Conservation (phyloP, 2,329 filamentous ascomycete genomes). For the Thielaviopsis ethacetica region DNA sequence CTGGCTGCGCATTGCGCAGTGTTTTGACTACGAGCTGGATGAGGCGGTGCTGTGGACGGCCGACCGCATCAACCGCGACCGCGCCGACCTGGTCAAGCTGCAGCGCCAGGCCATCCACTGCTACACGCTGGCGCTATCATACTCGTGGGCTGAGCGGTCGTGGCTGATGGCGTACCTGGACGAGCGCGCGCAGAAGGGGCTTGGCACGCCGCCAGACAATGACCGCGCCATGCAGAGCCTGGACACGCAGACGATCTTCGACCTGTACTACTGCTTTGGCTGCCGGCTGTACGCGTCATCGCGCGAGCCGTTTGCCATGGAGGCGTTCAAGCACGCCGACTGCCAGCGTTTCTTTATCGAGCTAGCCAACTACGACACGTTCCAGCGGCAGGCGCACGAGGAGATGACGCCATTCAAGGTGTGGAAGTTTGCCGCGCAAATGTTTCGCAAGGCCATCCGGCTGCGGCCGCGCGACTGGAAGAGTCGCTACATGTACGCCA, state of each 20-base stretch:
- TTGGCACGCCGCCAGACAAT: neutral
- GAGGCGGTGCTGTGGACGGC: conserved; percentile 78
- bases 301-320: conserved; percentile 46
- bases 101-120: conserved; percentile 75
- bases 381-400: conserved; percentile 34
- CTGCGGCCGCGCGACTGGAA: conserved; percentile 41
- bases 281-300: conserved; percentile 47
- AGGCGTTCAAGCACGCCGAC: conserved; percentile 40
- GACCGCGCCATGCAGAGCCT: conserved; percentile 2
- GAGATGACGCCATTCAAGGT: conserved; percentile 44
- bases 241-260: conserved; percentile 24
- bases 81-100: conserved; percentile 54
- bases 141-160: conserved; percentile 26
- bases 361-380: conserved; percentile 31
- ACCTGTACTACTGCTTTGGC: conserved; percentile 43
- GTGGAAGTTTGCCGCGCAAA: conserved; percentile 41
- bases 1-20: conserved; percentile 78
- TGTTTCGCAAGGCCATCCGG: conserved; percentile 40
- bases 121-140: conserved; percentile 44
- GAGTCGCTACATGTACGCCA: conserved; percentile 44
- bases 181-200: neutral
- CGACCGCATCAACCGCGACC: conserved; percentile 78
- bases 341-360: conserved; percentile 42
- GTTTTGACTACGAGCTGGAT: conserved; percentile 74
- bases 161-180: conserved; percentile 6